Base-by-base conservation (phyloP, 2,329 filamentous ascomycete genomes). In the Venturia nashicola region DNA sequence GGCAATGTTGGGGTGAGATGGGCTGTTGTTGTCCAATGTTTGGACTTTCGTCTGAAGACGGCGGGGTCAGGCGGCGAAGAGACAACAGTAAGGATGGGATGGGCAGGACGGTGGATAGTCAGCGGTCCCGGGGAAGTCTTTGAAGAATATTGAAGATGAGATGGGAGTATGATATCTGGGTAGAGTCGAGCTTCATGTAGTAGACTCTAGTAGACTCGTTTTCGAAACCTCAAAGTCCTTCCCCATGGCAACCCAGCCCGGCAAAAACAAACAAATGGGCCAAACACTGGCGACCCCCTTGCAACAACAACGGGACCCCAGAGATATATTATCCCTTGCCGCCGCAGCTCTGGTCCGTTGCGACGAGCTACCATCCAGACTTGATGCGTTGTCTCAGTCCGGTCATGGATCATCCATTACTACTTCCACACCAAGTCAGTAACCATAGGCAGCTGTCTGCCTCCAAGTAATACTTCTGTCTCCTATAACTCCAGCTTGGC, bases 21-120 rank as follows among this genome's bases (percentile, higher is more conserved):
- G 32, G 27, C 51, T 57, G 14, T 34, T 57, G 18, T 34, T 57
- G 51, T 57, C 51, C 51, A 57, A 57, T 57, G 51, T 57, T 57
- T 60, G 43, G 39, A 44, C 59, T 5, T 27, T 43, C 20, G 39
- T 27, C 40, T 60, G 36, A 11, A 42, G 12, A 18, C 42, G 16
- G 59, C 59, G 59, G 42, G 5, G 20, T 40, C 42, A 60, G 27
- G 20, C n/a, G 39, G 59, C 36, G 32, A 60, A 42, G 59, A 18
- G 59, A 60, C 42, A 60, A 23, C 59, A 44, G 3, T 43, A 42
- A 60, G 20, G 36, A 60, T 60, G 36, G 18, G 39, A 20, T 14
- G 18, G 57, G 18, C 32, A 23, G 36, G 32, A 42, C 5, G 20
- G 3, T 42, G 34, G 36, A 11, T 9, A 14, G 6, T 14, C 9